Conservation (phyloP, 176 grass and related monocot species). For the Phoenix roebelenii region DNA sequence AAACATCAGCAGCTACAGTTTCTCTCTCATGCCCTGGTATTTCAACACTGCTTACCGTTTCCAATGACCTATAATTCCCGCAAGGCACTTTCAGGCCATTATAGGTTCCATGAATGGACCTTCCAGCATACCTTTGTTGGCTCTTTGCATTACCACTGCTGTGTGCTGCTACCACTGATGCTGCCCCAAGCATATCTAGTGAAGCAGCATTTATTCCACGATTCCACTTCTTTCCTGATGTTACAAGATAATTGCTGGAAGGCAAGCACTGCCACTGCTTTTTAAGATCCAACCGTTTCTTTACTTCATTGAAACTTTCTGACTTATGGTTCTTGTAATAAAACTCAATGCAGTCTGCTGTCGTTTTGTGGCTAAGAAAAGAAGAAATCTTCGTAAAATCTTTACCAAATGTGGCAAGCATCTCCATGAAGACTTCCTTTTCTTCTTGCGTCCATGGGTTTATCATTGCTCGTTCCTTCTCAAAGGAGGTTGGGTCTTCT, state of each 20-base stretch:
- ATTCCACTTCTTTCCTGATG: conserved; percentile 66
- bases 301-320: conserved; percentile 85
- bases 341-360: conserved; percentile 93
- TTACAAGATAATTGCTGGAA: conserved; percentile 53
- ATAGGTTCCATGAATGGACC: conserved; percentile 21
- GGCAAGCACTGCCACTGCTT: conserved; percentile 40
- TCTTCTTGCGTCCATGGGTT: conserved; percentile 84
- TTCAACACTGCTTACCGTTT: conserved; percentile 21
- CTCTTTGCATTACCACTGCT: conserved; percentile 31
- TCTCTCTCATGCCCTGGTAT: conserved; percentile 47
- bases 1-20: conserved; percentile 61
- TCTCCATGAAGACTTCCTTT: conserved; percentile 85
- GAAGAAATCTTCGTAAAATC: conserved; percentile 82
- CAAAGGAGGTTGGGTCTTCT: conserved; percentile 54
- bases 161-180: conserved; percentile 45
- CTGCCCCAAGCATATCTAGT: conserved; percentile 58
- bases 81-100: conserved; percentile 19
- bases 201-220: conserved; percentile 46
- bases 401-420: conserved; percentile 81
- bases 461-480: conserved; percentile 60
- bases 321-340: conserved; percentile 99
- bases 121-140: conserved; percentile 22
- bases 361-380: conserved; percentile 78
- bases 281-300: conserved; percentile 60
- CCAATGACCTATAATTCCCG: conserved; percentile 23